Conservation (phyloP, 1,284 basidiomycete genomes). For the Leccinum pseudoinsigne region DNA sequence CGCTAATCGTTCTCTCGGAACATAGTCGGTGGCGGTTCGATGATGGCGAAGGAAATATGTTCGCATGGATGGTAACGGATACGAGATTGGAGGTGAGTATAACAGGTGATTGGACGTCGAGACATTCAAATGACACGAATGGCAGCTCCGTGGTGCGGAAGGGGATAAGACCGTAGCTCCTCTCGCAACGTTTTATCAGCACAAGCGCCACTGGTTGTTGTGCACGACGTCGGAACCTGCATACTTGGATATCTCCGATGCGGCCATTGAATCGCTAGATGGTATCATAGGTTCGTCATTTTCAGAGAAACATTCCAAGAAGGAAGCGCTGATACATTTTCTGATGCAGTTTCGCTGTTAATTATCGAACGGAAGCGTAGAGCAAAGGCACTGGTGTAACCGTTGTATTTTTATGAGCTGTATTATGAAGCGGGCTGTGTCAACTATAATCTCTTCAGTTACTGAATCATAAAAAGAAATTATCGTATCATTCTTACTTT, state of each 20-base stretch:
- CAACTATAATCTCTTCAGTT: slow-evolving; percentile 19
- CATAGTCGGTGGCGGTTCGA: slow-evolving; percentile 29
- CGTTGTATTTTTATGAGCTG: not conserved
- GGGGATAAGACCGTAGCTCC: slow-evolving; percentile 15
- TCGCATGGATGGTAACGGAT: slow-evolving; percentile 20
- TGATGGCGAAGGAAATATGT: slow-evolving; percentile 24
- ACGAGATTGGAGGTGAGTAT: slow-evolving; percentile 16
- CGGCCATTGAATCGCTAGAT: slow-evolving; percentile 38
- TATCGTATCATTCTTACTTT: slow-evolving; percentile 17
- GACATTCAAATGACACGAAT: not conserved
- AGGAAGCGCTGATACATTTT: slow-evolving; percentile 7
- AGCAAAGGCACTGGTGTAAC: slow-evolving; percentile 8
- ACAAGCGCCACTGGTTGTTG: slow-evolving; percentile 38
- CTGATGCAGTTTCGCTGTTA: slow-evolving; percentile 23
- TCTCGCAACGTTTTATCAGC: slow-evolving; percentile 38
- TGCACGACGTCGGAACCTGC: slow-evolving; percentile 39
- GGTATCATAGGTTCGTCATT: slow-evolving; percentile 36
- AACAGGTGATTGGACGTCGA: not conserved
- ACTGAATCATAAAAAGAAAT: slow-evolving; percentile 10
- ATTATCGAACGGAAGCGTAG: slow-evolving; percentile 22
- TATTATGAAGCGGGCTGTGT: slow-evolving; percentile 6
- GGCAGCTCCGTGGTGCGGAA: slow-evolving; percentile 18
- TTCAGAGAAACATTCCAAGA: not conserved
- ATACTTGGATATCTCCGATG: slow-evolving; percentile 39
- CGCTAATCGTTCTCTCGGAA: not conserved